Conservation (phyloP, 257 asterid species). For the Nicotiana knightiana region DNA sequence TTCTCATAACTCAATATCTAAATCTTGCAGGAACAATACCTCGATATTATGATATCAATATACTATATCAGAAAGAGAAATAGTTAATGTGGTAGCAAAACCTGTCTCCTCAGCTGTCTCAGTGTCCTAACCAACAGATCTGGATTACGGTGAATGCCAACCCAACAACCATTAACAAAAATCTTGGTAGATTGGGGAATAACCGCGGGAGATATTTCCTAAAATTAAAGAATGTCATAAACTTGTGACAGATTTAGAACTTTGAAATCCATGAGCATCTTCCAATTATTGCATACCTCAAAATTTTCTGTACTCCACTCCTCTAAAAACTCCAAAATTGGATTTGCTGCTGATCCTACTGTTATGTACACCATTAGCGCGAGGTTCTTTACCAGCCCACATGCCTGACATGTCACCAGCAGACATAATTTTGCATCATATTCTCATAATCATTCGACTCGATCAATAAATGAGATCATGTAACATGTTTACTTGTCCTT, state of each 20-base stretch:
- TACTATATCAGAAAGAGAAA: background rate
- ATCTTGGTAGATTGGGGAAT: constrained; percentile 91
- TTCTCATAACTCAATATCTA: background rate
- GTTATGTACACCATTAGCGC: constrained; percentile 96
- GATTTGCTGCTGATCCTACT: constrained; percentile 99
- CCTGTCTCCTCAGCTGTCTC: constrained; percentile 86
- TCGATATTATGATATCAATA: background rate
- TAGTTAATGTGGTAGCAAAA: constrained; percentile 24
- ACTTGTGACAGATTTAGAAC: background rate
- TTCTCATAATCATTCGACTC: background rate
- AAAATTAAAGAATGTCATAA: constrained; percentile 10
- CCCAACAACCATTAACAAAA: constrained; percentile 98
- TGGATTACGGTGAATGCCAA: constrained; percentile 96
- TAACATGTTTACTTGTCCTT: constrained; percentile 61
- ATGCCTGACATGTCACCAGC: constrained; percentile 53
- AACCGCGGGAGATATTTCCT: constrained; percentile 98
- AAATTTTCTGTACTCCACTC: constrained; percentile 99
- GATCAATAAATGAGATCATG: background rate
- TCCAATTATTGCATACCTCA: constrained; percentile 46
- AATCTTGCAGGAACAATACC: background rate
- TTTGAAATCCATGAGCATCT: constrained; percentile 1
- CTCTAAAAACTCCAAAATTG: constrained; percentile 89
- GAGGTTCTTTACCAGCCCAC: constrained; percentile 95
- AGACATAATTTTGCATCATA: background rate
- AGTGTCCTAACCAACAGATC: constrained; percentile 92